Evolutionary conservation across 805 yeast genomes (phyloP).

Genomic region (Zygosaccharomyces kombuchaensis): DNA sequence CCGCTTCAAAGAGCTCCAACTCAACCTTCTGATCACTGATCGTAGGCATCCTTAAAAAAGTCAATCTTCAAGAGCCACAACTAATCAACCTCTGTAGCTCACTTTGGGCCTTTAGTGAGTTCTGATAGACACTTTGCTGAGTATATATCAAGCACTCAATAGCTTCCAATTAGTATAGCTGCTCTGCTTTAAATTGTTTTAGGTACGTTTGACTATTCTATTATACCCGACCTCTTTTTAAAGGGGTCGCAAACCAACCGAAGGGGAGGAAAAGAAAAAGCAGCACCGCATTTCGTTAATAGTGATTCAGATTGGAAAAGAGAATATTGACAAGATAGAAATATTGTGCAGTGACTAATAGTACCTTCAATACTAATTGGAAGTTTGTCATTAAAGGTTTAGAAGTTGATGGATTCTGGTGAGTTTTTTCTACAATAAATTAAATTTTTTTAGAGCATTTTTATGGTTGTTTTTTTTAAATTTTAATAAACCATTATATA

Average conservation of each 20-base stretch:
- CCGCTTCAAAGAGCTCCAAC: slow-evolving; percentile 59
- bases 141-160: background rate
- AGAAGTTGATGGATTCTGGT: too few species aligned
- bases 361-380: too few species aligned
- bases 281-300: background rate
- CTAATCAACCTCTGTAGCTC: background rate
- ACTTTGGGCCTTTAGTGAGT: background rate
- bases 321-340: background rate
- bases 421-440: too few species aligned
- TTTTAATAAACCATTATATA: too few species aligned
- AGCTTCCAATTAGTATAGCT: background rate
- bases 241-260: slow-evolving; percentile 11
- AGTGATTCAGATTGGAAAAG: background rate
- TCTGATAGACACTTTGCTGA: background rate
- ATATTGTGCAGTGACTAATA: background rate
- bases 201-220: background rate
- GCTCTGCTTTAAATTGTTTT: background rate
- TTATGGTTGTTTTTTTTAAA: too few species aligned
- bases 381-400: too few species aligned
- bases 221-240: background rate
- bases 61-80: background rate
- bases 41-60: slow-evolving; percentile 14
- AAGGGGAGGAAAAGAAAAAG: slow-evolving; percentile 8
- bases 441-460: too few species aligned
- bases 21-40: slow-evolving; percentile 38